phyloP scores from a whole-genome alignment of 768 basidiomycete species.

The Xerocomellus intermedius region DNA sequence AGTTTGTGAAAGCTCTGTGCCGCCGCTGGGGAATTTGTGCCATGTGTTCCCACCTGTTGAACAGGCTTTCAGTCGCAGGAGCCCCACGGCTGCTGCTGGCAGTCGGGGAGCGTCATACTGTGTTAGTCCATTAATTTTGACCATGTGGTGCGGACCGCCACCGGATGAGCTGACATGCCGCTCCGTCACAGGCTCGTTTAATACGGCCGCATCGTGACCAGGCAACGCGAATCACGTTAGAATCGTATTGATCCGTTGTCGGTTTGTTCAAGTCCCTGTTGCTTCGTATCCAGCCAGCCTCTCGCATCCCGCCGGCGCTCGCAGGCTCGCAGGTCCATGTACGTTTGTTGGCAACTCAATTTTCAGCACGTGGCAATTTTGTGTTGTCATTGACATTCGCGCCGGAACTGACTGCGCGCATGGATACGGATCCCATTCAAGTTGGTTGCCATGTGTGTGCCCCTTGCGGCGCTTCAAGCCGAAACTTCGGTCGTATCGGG shows the following conservation, averaged over 20 bases:
- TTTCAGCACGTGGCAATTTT: neutral
- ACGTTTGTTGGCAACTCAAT: neutral
- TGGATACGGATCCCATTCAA: slow-evolving; percentile 2
- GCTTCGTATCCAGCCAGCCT: slow-evolving; percentile 1
- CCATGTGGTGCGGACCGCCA: slow-evolving; percentile 3
- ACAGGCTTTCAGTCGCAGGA: neutral
- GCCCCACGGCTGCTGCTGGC: neutral
- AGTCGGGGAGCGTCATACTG: neutral
- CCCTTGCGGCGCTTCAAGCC: neutral
- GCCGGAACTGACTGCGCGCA: neutral
- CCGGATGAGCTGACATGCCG: neutral
- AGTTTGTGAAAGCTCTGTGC: slow-evolving; percentile 1
- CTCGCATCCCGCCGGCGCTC: neutral
- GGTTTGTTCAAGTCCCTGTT: slow-evolving; percentile 3
- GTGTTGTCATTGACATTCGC: neutral
- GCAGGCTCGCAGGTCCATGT: neutral
- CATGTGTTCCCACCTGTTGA: neutral
- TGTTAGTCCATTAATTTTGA: neutral
- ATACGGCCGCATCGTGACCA: neutral
- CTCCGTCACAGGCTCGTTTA: neutral
- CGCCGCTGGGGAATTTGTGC: neutral
- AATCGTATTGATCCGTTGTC: slow-evolving; percentile 9
- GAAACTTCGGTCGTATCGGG: slow-evolving; percentile 1
- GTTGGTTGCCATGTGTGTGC: neutral
- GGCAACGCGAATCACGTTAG: neutral